Conservation (phyloP, 1,139 yeast genomes). For the Pichia sp. region DNA sequence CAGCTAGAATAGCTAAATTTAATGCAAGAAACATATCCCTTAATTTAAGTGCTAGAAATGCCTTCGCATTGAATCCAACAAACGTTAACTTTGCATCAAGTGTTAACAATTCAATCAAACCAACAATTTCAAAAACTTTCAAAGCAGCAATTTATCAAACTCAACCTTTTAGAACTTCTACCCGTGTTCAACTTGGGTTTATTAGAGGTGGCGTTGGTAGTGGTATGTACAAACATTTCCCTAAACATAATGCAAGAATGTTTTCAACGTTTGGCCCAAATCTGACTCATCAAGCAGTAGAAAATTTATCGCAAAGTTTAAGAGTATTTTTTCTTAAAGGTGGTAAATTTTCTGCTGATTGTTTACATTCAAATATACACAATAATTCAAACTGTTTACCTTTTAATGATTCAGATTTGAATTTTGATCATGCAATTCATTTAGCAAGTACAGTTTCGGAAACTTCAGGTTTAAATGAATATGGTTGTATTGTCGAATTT, state of each 20-base stretch:
- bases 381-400: constrained; percentile 23
- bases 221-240: constrained; percentile 26
- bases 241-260: constrained; percentile 27
- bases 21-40: not conserved
- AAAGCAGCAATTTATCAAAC: constrained; percentile 17
- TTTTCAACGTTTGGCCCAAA: constrained; percentile 29
- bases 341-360: constrained; percentile 20
- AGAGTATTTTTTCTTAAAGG: constrained; percentile 31
- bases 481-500: constrained; percentile 52
- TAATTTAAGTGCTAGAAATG: not conserved
- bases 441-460: constrained; percentile 8
- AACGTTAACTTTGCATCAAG: not conserved
- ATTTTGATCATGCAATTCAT: constrained; percentile 35
- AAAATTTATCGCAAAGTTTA: constrained; percentile 33
- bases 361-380: constrained; percentile 13
- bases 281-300: constrained; percentile 34
- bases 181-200: constrained; percentile 12
- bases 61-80: no score
- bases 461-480: constrained; percentile 9
- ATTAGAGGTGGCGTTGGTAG: constrained; percentile 15
- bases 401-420: constrained; percentile 22
- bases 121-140: constrained; percentile 9
- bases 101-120: not conserved
- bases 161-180: constrained; percentile 23
- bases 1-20: constrained; percentile 10